These are phyloP conservation scores for Tinospora cordifolia DNA, from an alignment of 164 flowering plant genomes.

Conservation along the genomic window DNA sequence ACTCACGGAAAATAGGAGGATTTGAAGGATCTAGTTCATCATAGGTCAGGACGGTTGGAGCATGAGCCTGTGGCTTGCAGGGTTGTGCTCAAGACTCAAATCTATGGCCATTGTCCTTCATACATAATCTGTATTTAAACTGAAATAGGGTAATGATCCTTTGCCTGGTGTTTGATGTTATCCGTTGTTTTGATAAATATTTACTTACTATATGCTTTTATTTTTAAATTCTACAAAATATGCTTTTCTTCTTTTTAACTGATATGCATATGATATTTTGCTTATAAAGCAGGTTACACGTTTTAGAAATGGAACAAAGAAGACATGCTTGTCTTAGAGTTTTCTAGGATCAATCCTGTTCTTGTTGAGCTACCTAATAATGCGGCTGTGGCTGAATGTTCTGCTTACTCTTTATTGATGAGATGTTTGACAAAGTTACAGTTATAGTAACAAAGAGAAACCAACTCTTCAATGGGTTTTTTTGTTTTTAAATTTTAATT, in stretches of 20 bases:
- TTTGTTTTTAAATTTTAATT: too few relatives aligned
- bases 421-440: not conserved
- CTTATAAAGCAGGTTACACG: not conserved
- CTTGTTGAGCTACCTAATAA: not conserved
- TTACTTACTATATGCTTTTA: not conserved
- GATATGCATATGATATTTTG: not conserved
- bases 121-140: not conserved
- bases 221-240: too few relatives aligned
- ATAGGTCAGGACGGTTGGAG: not conserved
- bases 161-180: not conserved
- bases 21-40: not conserved
- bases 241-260: not conserved
- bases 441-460: slow-evolving; percentile 2
- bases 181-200: not conserved
- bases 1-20: not conserved
- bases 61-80: not conserved
- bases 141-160: not conserved
- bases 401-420: not conserved
- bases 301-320: not conserved
- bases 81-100: not conserved
- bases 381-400: not conserved
- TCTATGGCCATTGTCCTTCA: not conserved
- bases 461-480: not conserved
- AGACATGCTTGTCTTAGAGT: not conserved
- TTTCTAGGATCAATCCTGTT: not conserved